These are phyloP conservation scores for Verbena officinalis DNA, from an alignment of 257 asterid genomes.

Conservation along the genomic window DNA sequence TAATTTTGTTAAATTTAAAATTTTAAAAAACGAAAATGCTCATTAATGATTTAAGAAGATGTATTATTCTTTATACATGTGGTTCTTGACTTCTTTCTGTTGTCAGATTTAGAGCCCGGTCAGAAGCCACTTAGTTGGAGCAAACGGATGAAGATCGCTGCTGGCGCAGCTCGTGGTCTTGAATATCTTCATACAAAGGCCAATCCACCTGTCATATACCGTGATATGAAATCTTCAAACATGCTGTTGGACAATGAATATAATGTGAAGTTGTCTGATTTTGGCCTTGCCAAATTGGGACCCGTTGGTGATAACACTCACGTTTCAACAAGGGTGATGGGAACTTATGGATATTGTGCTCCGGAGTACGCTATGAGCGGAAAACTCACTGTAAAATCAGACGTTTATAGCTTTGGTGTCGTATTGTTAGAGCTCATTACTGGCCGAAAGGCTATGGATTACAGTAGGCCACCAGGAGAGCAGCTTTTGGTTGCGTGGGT, in stretches of 20 bases:
- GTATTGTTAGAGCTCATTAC: slow-evolving; percentile 72
- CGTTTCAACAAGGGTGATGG: slow-evolving; percentile 79
- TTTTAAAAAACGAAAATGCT: too few species aligned
- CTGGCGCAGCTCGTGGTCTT: slow-evolving; percentile 75
- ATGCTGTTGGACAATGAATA: slow-evolving; percentile 61
- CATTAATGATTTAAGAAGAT: too few species aligned
- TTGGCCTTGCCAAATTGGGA: slow-evolving; percentile 77
- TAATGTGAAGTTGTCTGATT: slow-evolving; percentile 72
- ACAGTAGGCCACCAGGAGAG: slow-evolving; percentile 50
- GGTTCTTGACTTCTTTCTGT: neutral
- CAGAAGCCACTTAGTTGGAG: slow-evolving; percentile 64
- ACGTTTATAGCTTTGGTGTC: slow-evolving; percentile 78
- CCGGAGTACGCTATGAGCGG: slow-evolving; percentile 90
- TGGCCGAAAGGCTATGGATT: slow-evolving; percentile 67
- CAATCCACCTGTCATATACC: slow-evolving; percentile 76
- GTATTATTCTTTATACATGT: too few species aligned
- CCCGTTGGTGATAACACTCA: slow-evolving; percentile 84
- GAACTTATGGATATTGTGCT: slow-evolving; percentile 81
- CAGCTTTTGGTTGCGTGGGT: slow-evolving; percentile 78
- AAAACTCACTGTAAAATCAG: slow-evolving; percentile 65
- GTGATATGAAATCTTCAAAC: slow-evolving; percentile 75
- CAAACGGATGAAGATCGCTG: slow-evolving; percentile 63
- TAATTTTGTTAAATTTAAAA: too few species aligned
- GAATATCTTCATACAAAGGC: slow-evolving; percentile 69
- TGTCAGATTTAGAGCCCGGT: slow-evolving; percentile 52